Conservation (phyloP, 345 rosid genomes). For the Turritis glabra region DNA sequence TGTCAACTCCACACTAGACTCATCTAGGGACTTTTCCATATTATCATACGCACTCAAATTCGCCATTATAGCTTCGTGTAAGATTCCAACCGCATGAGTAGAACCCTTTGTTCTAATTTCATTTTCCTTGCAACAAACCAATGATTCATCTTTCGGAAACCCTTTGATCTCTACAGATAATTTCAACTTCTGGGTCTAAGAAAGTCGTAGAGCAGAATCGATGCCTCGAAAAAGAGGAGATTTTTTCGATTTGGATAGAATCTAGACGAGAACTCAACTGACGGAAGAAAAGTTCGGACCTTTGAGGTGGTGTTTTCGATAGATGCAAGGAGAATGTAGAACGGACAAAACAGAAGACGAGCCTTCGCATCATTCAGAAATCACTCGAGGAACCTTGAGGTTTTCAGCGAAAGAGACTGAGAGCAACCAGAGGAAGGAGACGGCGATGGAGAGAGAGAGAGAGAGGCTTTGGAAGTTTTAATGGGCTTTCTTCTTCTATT, state of each 20-base stretch:
- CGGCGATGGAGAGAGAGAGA: not conserved
- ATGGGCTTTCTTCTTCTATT: no score
- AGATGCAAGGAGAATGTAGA: not conserved
- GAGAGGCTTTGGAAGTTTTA: no score
- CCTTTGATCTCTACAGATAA: not conserved
- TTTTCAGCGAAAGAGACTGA: not conserved
- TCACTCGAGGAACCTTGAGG: not conserved
- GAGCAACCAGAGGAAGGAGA: not conserved
- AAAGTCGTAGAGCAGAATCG: constrained; percentile 34
- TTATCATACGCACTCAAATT: constrained; percentile 46
- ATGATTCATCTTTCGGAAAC: constrained; percentile 14
- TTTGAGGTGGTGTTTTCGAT: not conserved
- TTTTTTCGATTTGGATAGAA: not conserved
- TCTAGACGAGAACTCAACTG: not conserved
- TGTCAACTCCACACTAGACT: constrained; percentile 51
- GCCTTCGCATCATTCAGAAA: constrained; percentile 33
- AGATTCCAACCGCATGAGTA: constrained; percentile 48
- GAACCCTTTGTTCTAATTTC: constrained; percentile 24
- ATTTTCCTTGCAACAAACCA: constrained; percentile 14
- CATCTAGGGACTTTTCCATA: constrained; percentile 66
- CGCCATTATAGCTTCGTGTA: constrained; percentile 49
- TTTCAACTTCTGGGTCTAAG: not conserved
- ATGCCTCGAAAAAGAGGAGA: not conserved
- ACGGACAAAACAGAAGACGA: constrained; percentile 7
- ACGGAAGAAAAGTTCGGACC: constrained; percentile 4